phyloP scores from a whole-genome alignment of 2,329 filamentous ascomycete genomes.

The Chrysoporthe deuterocubensis region DNA sequence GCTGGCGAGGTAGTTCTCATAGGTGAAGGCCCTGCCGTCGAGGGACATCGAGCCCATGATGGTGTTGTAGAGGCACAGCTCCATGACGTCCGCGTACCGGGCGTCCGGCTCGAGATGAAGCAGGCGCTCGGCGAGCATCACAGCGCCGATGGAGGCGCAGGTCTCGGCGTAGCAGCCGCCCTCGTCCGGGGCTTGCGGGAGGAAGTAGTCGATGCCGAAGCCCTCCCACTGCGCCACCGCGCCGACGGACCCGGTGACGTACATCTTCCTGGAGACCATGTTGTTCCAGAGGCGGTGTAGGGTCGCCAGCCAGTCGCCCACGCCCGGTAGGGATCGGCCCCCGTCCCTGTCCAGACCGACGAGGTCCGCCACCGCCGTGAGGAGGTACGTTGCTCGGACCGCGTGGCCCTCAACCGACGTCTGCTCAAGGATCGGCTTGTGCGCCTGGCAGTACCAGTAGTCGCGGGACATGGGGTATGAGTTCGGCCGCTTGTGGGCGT shows the following conservation, averaged over 20 bases:
- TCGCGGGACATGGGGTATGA: conserved; percentile 47
- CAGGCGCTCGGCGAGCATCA: conserved; percentile 63
- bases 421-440: conserved; percentile 58
- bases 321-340: conserved; percentile 32
- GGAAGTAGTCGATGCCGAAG: conserved; percentile 62
- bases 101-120: conserved; percentile 57
- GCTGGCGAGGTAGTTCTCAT: conserved; percentile 64
- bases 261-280: conserved; percentile 66
- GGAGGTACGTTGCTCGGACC: conserved; percentile 64
- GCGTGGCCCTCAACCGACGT: conserved; percentile 60
- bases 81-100: conserved; percentile 62
- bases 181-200: conserved; percentile 62
- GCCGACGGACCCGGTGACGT: conserved; percentile 64
- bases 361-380: conserved; percentile 62
- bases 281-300: conserved; percentile 59
- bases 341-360: conserved; percentile 43
- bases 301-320: conserved; percentile 41
- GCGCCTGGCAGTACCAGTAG: conserved; percentile 60
- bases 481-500: conserved; percentile 49
- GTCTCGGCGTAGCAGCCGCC: conserved; percentile 67
- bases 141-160: conserved; percentile 62
- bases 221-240: conserved; percentile 63
- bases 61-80: conserved; percentile 64
- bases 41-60: conserved; percentile 61
- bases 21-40: conserved; percentile 62